phyloP scores from a whole-genome alignment of 2,329 filamentous ascomycete species.

The Setomelanomma holmii region DNA sequence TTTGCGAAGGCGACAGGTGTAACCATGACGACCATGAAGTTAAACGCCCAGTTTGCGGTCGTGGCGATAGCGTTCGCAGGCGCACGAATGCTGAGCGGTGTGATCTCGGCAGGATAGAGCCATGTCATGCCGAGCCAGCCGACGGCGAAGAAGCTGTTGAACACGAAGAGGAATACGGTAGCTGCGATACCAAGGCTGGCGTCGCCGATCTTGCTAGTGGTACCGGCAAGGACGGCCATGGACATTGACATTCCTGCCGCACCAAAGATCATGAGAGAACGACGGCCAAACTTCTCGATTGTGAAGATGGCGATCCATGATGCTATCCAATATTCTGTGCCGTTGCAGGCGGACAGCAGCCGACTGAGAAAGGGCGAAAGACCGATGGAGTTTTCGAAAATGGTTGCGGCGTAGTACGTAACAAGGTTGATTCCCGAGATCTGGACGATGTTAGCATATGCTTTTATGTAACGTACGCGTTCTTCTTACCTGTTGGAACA shows the following conservation, averaged over 20 bases:
- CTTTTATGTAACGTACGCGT: not conserved
- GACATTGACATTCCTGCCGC: conserved; percentile 44
- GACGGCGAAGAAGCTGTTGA: conserved; percentile 89
- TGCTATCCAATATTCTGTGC: conserved; percentile 51
- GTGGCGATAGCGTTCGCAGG: conserved; percentile 81
- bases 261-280: conserved; percentile 49
- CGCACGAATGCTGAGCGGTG: conserved; percentile 85
- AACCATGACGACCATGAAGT: conserved; percentile 72
- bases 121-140: conserved; percentile 80
- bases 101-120: conserved; percentile 74
- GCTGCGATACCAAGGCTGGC: conserved; percentile 47
- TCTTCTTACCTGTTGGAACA: conserved; percentile 52
- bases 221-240: conserved; percentile 45
- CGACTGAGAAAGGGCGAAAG: conserved; percentile 44
- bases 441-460: conserved; percentile 60
- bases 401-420: conserved; percentile 54
- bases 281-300: conserved; percentile 49
- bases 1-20: conserved; percentile 66
- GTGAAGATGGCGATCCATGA: conserved; percentile 53
- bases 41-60: conserved; percentile 27
- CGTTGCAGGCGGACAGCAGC: conserved; percentile 50
- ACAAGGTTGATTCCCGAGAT: conserved; percentile 48
- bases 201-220: conserved; percentile 35
- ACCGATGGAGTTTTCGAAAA: conserved; percentile 53
- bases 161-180: conserved; percentile 87